A percentile compares a stretch with the other conserved stretches of the same genome.
phyloP scores from a whole-genome alignment of 2,329 filamentous ascomycete genomes.

The Fusarium cicatricum region DNA sequence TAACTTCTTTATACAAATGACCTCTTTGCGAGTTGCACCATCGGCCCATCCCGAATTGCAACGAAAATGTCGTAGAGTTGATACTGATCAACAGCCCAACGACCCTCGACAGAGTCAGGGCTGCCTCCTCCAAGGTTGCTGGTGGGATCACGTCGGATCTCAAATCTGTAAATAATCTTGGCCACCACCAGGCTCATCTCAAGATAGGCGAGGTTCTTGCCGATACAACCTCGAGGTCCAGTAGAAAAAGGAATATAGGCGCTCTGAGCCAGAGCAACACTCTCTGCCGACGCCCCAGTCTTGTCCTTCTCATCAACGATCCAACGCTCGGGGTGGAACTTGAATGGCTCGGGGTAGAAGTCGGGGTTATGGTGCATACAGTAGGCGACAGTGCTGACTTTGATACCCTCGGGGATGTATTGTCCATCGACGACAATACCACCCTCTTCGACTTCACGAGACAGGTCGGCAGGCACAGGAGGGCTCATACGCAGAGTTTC shows the following conservation, averaged over 20 bases:
- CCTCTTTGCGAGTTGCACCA: too few species aligned
- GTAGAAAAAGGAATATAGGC: constrained; percentile 23
- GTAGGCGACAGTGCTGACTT: constrained; percentile 18
- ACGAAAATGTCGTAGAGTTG: constrained; percentile 28
- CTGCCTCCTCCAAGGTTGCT: constrained; percentile 26
- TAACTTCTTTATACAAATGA: too few species aligned
- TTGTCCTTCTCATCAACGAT: constrained; percentile 5
- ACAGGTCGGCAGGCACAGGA: constrained; percentile 27
- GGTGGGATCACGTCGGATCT: constrained; percentile 11
- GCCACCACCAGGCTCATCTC: constrained; percentile 30
- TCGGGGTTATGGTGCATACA: constrained; percentile 30
- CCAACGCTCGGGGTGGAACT: constrained; percentile 32
- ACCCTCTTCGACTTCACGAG: constrained; percentile 26
- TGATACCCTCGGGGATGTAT: constrained; percentile 23
- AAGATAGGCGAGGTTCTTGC: constrained; percentile 32
- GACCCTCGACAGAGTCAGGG: constrained; percentile 9
- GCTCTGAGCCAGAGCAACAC: constrained; percentile 12
- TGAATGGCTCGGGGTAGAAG: constrained; percentile 16
- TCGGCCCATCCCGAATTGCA: constrained; percentile 16
- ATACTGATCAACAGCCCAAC: constrained; percentile 22
- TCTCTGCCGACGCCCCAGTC: background rate
- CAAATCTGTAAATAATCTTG: constrained; percentile 18
- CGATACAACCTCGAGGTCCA: constrained; percentile 25
- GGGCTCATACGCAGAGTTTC: constrained; percentile 38
- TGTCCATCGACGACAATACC: constrained; percentile 25